phyloP scores from a whole-genome alignment of 2,329 filamentous ascomycete genomes.

The Didymellaceae sp. region DNA sequence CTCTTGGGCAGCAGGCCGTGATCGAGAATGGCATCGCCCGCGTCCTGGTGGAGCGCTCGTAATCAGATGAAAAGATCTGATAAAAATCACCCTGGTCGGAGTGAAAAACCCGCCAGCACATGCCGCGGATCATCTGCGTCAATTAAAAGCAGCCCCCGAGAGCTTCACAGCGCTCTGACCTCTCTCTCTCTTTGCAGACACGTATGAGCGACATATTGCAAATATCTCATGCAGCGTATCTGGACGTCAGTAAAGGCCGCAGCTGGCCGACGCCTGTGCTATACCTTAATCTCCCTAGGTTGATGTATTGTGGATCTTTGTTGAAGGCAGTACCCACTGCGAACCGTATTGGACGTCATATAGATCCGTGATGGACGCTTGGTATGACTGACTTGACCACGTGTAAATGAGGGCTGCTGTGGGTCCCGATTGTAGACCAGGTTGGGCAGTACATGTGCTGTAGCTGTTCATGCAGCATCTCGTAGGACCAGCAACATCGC shows the following conservation, averaged over 20 bases:
- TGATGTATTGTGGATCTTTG: constrained; percentile 12
- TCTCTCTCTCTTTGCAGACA: not conserved
- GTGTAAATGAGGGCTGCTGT: not conserved
- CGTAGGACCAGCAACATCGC: not conserved
- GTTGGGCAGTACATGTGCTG: not conserved
- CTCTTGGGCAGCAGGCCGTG: constrained; percentile 18
- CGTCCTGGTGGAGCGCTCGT: constrained; percentile 13
- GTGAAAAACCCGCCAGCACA: constrained; percentile 1
- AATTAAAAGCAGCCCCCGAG: constrained; percentile 8
- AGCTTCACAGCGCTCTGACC: not conserved
- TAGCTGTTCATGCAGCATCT: not conserved
- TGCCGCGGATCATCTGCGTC: not conserved
- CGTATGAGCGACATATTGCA: constrained; percentile 12
- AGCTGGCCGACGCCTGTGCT: constrained; percentile 15
- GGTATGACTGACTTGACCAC: not conserved
- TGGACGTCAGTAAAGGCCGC: constrained; percentile 8
- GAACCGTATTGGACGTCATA: constrained; percentile 9
- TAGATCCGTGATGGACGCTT: constrained; percentile 1
- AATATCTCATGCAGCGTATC: constrained; percentile 20
- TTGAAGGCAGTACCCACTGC: constrained; percentile 9
- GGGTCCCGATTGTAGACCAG: not conserved
- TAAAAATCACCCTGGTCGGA: not conserved
- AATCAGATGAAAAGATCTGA: constrained; percentile 20
- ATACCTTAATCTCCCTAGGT: constrained; percentile 14
- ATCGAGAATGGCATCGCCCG: constrained; percentile 16